A percentile compares a stretch with the other conserved stretches of the same genome.
Conservation (phyloP, 495 filamentous ascomycete genomes). For the Xylaria acuta region DNA sequence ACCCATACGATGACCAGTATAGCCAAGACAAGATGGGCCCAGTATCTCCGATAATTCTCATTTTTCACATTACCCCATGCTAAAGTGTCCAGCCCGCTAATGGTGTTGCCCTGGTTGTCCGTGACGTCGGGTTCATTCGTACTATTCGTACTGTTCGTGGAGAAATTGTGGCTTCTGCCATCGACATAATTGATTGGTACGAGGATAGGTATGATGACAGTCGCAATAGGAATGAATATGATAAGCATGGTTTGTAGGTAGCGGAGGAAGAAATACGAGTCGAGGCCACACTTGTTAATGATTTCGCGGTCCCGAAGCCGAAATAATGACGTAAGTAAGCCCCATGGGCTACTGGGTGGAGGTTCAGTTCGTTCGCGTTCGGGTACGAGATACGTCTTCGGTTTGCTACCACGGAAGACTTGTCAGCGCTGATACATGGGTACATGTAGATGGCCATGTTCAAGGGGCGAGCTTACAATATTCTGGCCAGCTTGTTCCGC, state of each 20-base stretch:
- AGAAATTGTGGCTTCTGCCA: constrained; percentile 67
- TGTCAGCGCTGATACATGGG: constrained; percentile 21
- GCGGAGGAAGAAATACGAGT: constrained; percentile 97
- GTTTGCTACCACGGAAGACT: constrained; percentile 60
- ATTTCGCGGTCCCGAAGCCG: constrained; percentile 83
- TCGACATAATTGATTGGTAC: constrained; percentile 80
- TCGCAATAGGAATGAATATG: constrained; percentile 83
- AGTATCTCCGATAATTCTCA: constrained; percentile 74
- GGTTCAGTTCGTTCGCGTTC: constrained; percentile 80
- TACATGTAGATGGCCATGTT: neutral
- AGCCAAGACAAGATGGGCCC: constrained; percentile 87
- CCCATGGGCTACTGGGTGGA: constrained; percentile 72
- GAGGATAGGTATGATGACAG: constrained; percentile 83
- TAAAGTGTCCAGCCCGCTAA: constrained; percentile 77
- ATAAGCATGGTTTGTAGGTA: constrained; percentile 93
- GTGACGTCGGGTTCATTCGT: constrained; percentile 43
- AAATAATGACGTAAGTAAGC: constrained; percentile 74
- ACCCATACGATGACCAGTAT: constrained; percentile 81
- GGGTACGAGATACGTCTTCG: constrained; percentile 89
- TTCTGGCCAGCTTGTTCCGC: constrained; percentile 77
- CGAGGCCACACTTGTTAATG: constrained; percentile 92
- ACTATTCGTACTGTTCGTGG: constrained; percentile 31
- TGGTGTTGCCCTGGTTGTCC: constrained; percentile 40
- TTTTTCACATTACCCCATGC: constrained; percentile 92
- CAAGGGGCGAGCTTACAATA: constrained; percentile 70